phyloP scores from a whole-genome alignment of 2,329 filamentous ascomycete species.

The Xylaria multiplex region DNA sequence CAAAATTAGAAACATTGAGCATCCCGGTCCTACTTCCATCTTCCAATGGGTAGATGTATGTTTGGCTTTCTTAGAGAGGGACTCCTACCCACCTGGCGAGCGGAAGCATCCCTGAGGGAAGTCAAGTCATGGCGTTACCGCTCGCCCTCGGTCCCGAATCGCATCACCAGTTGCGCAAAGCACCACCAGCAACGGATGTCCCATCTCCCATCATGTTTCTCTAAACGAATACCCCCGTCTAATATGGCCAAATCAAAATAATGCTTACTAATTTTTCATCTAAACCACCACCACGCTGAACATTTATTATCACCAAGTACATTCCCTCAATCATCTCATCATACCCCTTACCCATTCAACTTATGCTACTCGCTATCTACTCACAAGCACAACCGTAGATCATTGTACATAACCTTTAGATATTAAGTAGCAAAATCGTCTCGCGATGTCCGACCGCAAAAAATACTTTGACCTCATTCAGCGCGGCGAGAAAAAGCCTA shows the following conservation, averaged over 20 bases:
- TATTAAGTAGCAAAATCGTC: neutral
- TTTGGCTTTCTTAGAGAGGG: neutral
- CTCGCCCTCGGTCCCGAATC: constrained; percentile 24
- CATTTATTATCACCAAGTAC: no score
- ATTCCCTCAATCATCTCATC: neutral
- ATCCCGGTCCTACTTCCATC: neutral
- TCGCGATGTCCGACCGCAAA: constrained; percentile 21
- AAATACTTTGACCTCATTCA: constrained; percentile 50
- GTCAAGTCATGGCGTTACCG: constrained; percentile 1
- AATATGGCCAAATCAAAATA: neutral
- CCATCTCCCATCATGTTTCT: neutral
- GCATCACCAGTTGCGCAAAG: constrained; percentile 7
- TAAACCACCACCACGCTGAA: neutral
- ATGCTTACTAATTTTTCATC: neutral
- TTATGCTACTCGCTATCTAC: neutral
- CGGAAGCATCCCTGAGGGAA: neutral
- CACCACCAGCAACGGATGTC: neutral
- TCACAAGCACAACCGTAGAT: neutral
- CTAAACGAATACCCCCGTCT: constrained; percentile 8
- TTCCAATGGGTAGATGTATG: neutral
- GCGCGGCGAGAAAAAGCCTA: constrained; percentile 52
- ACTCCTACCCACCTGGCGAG: neutral
- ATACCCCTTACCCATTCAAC: neutral
- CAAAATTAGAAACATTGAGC: neutral
- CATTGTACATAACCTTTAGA: neutral